These are phyloP conservation scores for Lipomyces starkeyi DNA, from an alignment of 805 yeast genomes.

Conservation along the genomic window DNA sequence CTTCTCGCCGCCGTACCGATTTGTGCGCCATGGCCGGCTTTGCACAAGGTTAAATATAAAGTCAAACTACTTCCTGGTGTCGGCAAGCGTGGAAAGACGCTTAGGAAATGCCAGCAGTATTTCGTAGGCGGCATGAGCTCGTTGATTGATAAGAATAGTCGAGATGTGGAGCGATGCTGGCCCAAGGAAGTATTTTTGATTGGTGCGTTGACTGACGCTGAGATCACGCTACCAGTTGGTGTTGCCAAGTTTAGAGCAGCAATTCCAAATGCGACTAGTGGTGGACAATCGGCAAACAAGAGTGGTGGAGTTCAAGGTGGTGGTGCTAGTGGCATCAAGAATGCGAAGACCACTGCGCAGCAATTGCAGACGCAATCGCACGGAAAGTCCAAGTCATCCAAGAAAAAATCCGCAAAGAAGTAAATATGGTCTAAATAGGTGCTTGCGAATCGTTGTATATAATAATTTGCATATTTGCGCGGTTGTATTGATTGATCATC, in stretches of 20 bases:
- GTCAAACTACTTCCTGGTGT: slow-evolving; percentile 79
- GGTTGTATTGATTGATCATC: background rate
- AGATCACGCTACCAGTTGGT: slow-evolving; percentile 68
- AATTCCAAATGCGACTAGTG: slow-evolving; percentile 24
- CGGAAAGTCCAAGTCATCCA: background rate
- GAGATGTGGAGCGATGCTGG: slow-evolving; percentile 69
- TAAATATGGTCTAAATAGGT: background rate
- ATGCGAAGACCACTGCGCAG: background rate
- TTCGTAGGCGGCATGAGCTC: slow-evolving; percentile 56
- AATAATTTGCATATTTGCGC: background rate
- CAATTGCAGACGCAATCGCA: background rate
- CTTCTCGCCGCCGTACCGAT: slow-evolving; percentile 75
- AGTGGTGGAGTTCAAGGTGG: background rate
- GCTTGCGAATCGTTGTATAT: background rate
- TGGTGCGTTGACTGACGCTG: slow-evolving; percentile 64
- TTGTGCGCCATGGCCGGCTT: slow-evolving; percentile 90
- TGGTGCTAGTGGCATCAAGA: background rate
- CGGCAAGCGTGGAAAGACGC: slow-evolving; percentile 86
- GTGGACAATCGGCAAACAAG: background rate
- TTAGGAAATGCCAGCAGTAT: slow-evolving; percentile 67
- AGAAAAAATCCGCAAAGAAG: background rate
- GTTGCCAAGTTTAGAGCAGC: slow-evolving; percentile 61
- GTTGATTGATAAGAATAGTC: slow-evolving; percentile 50
- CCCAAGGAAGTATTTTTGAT: slow-evolving; percentile 65
- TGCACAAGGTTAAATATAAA: slow-evolving; percentile 76